Percentiles rank a stretch among this genome's conserved stretches.
Evolutionary conservation across 306 rosid genomes (phyloP).

Genomic region (Cicer yamashitae): DNA sequence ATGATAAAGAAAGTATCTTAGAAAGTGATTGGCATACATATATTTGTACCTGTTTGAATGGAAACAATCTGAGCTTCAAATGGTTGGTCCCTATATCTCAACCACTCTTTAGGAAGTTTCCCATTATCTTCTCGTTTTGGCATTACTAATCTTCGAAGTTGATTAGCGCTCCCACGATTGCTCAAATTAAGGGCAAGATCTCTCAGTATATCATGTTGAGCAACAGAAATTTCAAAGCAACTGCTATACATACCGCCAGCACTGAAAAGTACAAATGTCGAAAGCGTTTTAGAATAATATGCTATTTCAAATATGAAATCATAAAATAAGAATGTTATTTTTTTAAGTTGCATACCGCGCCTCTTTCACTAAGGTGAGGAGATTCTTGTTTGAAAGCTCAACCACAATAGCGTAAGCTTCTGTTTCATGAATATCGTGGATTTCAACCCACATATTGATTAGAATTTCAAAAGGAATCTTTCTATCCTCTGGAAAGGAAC

Average conservation of each 20-base stretch:
- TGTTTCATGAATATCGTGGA: conserved; percentile 65
- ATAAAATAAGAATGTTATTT: neutral
- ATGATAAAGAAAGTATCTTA: neutral
- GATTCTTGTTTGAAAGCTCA: conserved; percentile 85
- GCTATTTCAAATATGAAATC: conserved; percentile 3
- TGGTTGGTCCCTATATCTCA: conserved; percentile 55
- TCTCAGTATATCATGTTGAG: conserved; percentile 86
- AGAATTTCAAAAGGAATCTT: conserved; percentile 83
- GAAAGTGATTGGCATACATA: neutral
- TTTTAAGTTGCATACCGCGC: conserved; percentile 61
- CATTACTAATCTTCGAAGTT: conserved; percentile 75
- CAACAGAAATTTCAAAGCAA: conserved; percentile 72
- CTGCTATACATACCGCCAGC: conserved; percentile 73
- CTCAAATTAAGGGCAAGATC: conserved; percentile 83
- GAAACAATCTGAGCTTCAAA: conserved; percentile 81
- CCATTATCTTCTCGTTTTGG: conserved; percentile 64
- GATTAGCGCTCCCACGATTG: conserved; percentile 41
- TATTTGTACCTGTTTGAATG: conserved; percentile 74
- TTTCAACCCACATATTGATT: conserved; percentile 84
- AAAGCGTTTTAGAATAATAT: conserved; percentile 40
- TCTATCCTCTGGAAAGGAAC: conserved; percentile 84
- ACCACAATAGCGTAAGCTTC: conserved; percentile 77
- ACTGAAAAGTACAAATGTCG: conserved; percentile 54
- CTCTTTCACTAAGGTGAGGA: conserved; percentile 77
- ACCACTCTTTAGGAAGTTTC: conserved; percentile 84